phyloP scores from a whole-genome alignment of 306 rosid species.

The Ammopiptanthus mongolicus region DNA sequence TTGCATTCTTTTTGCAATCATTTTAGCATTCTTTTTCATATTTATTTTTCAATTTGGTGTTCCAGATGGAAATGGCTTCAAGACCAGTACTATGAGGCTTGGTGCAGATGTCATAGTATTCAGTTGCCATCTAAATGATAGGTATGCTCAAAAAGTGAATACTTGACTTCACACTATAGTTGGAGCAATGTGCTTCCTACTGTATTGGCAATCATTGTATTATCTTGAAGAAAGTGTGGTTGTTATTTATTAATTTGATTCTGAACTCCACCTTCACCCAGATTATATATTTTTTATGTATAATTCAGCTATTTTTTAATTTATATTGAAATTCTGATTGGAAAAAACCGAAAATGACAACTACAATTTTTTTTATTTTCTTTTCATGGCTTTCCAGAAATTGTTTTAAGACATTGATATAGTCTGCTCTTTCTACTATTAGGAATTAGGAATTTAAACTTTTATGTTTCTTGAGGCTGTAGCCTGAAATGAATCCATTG shows the following conservation, averaged over 20 bases:
- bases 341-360: not conserved
- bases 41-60: slow-evolving; percentile 41
- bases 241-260: not conserved
- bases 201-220: not conserved
- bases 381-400: not conserved
- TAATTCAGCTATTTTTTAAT: not conserved
- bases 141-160: slow-evolving; percentile 43
- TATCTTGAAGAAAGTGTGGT: not conserved
- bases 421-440: not conserved
- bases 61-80: slow-evolving; percentile 98
- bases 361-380: not conserved
- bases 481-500: not conserved
- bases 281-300: not conserved
- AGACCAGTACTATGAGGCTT: slow-evolving; percentile 96
- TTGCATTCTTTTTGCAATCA: slow-evolving; percentile 20
- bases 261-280: not conserved
- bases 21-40: slow-evolving; percentile 7
- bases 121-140: slow-evolving; percentile 52
- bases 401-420: not conserved
- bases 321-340: not conserved
- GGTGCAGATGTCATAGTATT: slow-evolving; percentile 92
- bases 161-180: not conserved
- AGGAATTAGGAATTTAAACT: not conserved
- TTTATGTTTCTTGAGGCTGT: not conserved
- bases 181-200: not conserved